phyloP scores from a whole-genome alignment of 2,329 filamentous ascomycete genomes.

The Fusarium sp. region DNA sequence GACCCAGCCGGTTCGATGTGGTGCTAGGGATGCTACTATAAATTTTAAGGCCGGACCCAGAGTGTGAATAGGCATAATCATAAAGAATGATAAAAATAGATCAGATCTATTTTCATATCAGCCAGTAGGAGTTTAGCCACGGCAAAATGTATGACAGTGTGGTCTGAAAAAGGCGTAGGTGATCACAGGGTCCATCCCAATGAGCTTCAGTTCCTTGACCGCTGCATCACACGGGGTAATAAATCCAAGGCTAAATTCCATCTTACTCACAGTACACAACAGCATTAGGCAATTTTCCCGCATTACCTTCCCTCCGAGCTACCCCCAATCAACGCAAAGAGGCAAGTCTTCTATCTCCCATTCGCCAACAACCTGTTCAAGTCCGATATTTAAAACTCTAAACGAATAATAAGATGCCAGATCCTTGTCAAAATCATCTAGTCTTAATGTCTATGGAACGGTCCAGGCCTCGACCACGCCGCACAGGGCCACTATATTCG shows the following conservation, averaged over 20 bases:
- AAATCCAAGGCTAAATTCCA: not conserved
- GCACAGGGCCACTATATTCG: not conserved
- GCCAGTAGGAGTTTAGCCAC: not conserved
- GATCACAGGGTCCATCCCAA: not conserved
- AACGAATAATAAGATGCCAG: not conserved
- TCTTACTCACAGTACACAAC: not conserved
- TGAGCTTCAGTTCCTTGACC: not conserved
- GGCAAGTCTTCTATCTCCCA: not conserved
- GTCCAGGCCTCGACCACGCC: not conserved
- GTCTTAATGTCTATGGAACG: not conserved
- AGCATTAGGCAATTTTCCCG: not conserved
- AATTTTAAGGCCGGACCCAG: not conserved
- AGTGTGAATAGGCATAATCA: not conserved
- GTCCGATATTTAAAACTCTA: not conserved
- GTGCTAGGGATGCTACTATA: no score
- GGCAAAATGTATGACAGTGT: not conserved
- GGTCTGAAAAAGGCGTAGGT: not conserved
- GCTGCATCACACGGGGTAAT: not conserved
- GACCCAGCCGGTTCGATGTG: not conserved
- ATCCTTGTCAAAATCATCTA: not conserved
- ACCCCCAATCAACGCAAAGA: not conserved
- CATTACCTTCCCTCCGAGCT: not conserved
- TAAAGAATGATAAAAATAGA: not conserved
- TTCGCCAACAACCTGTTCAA: not conserved
- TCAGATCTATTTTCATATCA: not conserved